Evolutionary conservation across 2,329 filamentous ascomycete species (phyloP).

Genomic region (Diplocarpon rosae): DNA sequence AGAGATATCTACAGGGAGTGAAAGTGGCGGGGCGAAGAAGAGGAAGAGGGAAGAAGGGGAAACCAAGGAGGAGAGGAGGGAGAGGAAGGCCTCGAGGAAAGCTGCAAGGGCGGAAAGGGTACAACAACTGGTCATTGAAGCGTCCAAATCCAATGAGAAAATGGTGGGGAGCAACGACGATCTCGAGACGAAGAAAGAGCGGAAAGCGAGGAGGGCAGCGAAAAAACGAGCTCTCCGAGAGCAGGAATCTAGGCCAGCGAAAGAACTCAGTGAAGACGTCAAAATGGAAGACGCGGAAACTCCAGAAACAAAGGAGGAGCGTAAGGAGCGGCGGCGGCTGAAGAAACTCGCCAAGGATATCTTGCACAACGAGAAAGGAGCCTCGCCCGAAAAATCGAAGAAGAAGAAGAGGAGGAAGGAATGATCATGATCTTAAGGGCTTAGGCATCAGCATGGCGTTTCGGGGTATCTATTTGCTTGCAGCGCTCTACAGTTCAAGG

Average conservation of each 20-base stretch:
- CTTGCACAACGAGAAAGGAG: constrained; percentile 11
- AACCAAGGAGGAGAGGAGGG: constrained; percentile 26
- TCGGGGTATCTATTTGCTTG: constrained; percentile 11
- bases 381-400: constrained; percentile 23
- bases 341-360: constrained; percentile 24
- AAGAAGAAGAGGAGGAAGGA: constrained; percentile 25
- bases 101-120: constrained; percentile 17
- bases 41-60: constrained; percentile 24
- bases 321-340: constrained; percentile 28
- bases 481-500: constrained; percentile 16
- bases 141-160: neutral
- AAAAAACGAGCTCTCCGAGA: constrained; percentile 4
- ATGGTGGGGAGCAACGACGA: neutral
- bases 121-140: constrained; percentile 22
- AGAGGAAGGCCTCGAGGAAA: constrained; percentile 31
- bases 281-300: constrained; percentile 2
- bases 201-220: constrained; percentile 6
- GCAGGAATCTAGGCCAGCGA: neutral
- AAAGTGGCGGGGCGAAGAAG: constrained; percentile 19
- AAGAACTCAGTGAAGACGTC: constrained; percentile 1
- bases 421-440: constrained; percentile 1
- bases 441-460: constrained; percentile 18
- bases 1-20: constrained; percentile 5
- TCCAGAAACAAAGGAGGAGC: constrained; percentile 28
- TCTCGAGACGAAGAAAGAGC: constrained; percentile 5